Evolutionary conservation across 768 basidiomycete genomes (phyloP).

Genomic region (Boletellus ananas): DNA sequence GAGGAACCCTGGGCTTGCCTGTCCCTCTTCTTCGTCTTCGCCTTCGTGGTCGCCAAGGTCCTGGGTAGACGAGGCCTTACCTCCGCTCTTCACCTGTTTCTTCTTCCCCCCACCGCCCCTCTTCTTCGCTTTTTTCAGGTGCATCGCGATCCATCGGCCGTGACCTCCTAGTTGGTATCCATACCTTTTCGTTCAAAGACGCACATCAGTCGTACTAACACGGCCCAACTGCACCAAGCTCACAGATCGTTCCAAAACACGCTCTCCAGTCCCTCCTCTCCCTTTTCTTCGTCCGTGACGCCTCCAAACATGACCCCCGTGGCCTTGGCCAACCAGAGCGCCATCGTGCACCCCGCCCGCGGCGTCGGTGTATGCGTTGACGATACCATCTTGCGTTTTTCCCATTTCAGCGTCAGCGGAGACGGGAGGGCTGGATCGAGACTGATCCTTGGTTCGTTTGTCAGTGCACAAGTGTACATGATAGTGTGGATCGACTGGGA

Average conservation of each 20-base stretch:
- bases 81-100: conserved; percentile 27
- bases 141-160: conserved; percentile 75
- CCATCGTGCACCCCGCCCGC: conserved; percentile 85
- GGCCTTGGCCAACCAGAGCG: conserved; percentile 63
- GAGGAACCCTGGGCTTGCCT: conserved; percentile 2
- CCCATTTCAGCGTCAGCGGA: conserved; percentile 71
- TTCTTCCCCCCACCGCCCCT: conserved; percentile 41
- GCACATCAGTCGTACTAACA: background rate
- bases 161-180: conserved; percentile 73
- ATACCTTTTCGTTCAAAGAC: conserved; percentile 45
- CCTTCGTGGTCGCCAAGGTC: conserved; percentile 6
- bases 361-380: conserved; percentile 50
- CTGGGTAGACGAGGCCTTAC: background rate
- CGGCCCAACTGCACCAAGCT: conserved; percentile 15
- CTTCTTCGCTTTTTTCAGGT: conserved; percentile 62
- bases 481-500: background rate
- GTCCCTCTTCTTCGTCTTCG: conserved; percentile 7
- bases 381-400: conserved; percentile 74
- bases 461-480: background rate
- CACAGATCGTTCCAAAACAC: conserved; percentile 87
- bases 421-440: conserved; percentile 22
- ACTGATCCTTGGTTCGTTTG: conserved; percentile 27
- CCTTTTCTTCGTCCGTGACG: conserved; percentile 81
- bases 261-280: conserved; percentile 81
- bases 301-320: conserved; percentile 84